Evolutionary conservation across 331 rosid species (phyloP).

Genomic region (Saraca asoca): DNA sequence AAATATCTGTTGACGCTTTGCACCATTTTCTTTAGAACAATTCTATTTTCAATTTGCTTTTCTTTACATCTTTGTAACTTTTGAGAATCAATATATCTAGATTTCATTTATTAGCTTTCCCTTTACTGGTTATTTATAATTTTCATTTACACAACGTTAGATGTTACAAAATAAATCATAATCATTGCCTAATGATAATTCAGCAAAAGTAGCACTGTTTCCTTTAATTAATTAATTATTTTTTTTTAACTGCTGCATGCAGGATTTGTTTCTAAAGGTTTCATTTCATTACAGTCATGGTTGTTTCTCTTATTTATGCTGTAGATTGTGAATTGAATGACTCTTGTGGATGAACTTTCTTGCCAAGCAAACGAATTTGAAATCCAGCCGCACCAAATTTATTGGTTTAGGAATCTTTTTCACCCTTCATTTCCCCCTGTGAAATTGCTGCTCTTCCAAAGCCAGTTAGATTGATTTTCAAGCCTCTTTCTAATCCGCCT

Average conservation of each 20-base stretch:
- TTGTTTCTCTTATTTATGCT: background rate
- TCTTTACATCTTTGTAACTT: too few species aligned
- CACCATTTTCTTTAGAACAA: background rate
- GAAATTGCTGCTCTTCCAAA: slow-evolving; percentile 13
- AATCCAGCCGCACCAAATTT: background rate
- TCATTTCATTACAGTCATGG: background rate
- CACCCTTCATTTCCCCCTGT: background rate
- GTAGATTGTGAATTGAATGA: background rate
- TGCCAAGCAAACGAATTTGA: slow-evolving; percentile 1
- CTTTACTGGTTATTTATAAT: too few species aligned
- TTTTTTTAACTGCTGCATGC: background rate
- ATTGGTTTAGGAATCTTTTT: slow-evolving; percentile 5
- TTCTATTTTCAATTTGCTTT: too few species aligned
- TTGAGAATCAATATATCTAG: too few species aligned
- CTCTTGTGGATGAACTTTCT: slow-evolving; percentile 21
- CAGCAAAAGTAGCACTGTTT: background rate
- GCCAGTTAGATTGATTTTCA: too few species aligned
- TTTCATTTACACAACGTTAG: background rate
- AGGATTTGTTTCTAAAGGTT: background rate
- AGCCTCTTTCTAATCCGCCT: too few species aligned
- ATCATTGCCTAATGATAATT: slow-evolving; percentile 6
- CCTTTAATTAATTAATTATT: background rate
- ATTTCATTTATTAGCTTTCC: too few species aligned
- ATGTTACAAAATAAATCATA: background rate
- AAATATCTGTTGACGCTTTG: background rate